phyloP scores from a whole-genome alignment of 768 basidiomycete genomes.

The Asterophora lycoperdoides region DNA sequence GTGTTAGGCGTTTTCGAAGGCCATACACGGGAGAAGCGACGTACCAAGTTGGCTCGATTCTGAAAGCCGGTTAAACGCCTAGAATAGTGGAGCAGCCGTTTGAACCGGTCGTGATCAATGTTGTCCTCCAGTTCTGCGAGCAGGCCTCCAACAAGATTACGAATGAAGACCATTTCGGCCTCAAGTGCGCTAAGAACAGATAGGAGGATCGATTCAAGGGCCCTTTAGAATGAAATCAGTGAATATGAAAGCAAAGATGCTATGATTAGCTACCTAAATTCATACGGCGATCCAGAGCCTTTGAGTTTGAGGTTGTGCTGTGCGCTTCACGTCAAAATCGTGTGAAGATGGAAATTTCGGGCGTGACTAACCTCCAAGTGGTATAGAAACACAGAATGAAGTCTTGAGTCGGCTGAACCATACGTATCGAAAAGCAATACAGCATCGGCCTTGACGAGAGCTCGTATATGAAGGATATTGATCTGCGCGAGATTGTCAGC shows the following conservation, averaged over 20 bases:
- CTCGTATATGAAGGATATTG: slow-evolving; percentile 92
- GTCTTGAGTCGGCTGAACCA: slow-evolving; percentile 79
- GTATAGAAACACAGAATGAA: slow-evolving; percentile 85
- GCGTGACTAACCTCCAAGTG: slow-evolving; percentile 65
- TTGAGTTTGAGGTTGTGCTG: slow-evolving; percentile 84
- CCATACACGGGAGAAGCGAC: slow-evolving; percentile 12
- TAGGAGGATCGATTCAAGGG: slow-evolving; percentile 87
- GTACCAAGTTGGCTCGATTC: slow-evolving; percentile 81
- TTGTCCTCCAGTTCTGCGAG: slow-evolving; percentile 92
- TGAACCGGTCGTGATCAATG: slow-evolving; percentile 93
- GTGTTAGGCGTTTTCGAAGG: neutral
- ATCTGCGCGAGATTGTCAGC: slow-evolving; percentile 42
- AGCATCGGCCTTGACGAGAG: slow-evolving; percentile 88
- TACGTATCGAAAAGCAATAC: slow-evolving; percentile 91
- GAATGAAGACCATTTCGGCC: slow-evolving; percentile 93
- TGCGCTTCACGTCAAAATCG: slow-evolving; percentile 6
- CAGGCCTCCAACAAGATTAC: slow-evolving; percentile 84
- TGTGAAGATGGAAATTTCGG: slow-evolving; percentile 4
- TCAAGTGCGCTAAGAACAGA: slow-evolving; percentile 91
- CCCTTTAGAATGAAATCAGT: slow-evolving; percentile 42
- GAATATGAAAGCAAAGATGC: slow-evolving; percentile 10
- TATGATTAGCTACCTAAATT: slow-evolving; percentile 62
- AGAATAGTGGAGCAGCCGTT: slow-evolving; percentile 87
- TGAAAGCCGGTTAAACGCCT: slow-evolving; percentile 85
- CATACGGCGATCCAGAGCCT: slow-evolving; percentile 70